Conservation (phyloP, 306 rosid genomes). For the Medicago arabica region DNA sequence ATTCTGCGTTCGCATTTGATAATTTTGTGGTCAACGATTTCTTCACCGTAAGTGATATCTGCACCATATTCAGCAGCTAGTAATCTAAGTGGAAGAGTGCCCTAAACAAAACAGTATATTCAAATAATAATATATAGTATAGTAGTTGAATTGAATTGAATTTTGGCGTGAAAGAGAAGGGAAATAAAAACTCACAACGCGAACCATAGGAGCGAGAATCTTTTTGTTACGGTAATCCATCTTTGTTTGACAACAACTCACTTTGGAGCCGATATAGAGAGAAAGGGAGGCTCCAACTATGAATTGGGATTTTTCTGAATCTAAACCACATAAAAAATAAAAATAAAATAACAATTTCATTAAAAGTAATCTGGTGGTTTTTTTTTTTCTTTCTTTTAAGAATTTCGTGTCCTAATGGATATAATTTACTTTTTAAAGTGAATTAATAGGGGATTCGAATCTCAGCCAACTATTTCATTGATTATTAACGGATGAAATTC, state of each 20-base stretch:
- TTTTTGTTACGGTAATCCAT: slow-evolving; percentile 84
- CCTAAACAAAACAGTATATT: slow-evolving; percentile 46
- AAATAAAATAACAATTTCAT: too few relatives aligned
- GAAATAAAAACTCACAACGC: slow-evolving; percentile 66
- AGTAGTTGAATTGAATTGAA: background rate
- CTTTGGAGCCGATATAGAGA: slow-evolving; percentile 5
- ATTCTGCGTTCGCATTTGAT: slow-evolving; percentile 83
- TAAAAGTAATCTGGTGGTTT: too few relatives aligned
- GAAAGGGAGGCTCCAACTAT: background rate
- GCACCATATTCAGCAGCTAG: slow-evolving; percentile 89
- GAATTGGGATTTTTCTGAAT: background rate
- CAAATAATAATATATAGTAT: background rate
- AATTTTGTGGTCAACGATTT: slow-evolving; percentile 81
- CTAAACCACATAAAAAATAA: too few relatives aligned
- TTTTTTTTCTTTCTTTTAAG: too few relatives aligned
- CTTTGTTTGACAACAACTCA: slow-evolving; percentile 36
- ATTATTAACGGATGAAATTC: too few relatives aligned
- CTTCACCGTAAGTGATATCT: slow-evolving; percentile 82
- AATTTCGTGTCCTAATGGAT: too few relatives aligned
- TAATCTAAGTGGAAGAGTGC: slow-evolving; percentile 85
- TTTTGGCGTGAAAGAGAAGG: background rate
- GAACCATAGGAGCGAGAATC: slow-evolving; percentile 97
- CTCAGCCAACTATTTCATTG: too few relatives aligned
- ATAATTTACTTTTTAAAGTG: too few relatives aligned
- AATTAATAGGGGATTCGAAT: too few relatives aligned